Evolutionary conservation across 768 basidiomycete genomes (phyloP).

Genomic region (Kwoniella mangroviensis): DNA sequence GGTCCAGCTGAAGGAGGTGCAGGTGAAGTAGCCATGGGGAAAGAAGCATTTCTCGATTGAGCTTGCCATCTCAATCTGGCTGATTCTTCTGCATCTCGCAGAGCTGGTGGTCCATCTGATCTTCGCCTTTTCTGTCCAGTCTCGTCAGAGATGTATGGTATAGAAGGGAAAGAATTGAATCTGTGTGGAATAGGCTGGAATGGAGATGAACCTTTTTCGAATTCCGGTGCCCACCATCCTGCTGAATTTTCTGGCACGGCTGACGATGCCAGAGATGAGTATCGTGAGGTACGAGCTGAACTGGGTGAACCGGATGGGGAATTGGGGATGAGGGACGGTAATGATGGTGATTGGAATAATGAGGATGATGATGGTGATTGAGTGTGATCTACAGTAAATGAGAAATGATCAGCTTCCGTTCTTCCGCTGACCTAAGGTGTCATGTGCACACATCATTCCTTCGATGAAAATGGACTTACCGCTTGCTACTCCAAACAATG

Average conservation of each 20-base stretch:
- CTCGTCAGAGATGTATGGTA: constrained; percentile 27
- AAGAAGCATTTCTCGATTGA: constrained; percentile 47
- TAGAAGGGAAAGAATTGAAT: constrained; percentile 29
- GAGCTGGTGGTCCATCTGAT: constrained; percentile 39
- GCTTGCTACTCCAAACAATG: constrained; percentile 42
- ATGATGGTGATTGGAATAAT: constrained; percentile 33
- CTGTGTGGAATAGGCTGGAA: constrained; percentile 15
- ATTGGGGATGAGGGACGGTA: constrained; percentile 39
- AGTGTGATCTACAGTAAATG: constrained; percentile 11
- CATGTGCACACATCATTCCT: not conserved
- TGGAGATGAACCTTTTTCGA: constrained; percentile 20
- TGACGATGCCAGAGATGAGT: constrained; percentile 42
- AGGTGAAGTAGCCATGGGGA: constrained; percentile 24
- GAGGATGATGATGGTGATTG: constrained; percentile 27
- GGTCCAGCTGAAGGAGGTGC: constrained; percentile 8
- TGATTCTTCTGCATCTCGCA: constrained; percentile 41
- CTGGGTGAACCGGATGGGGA: constrained; percentile 47
- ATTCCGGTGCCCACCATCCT: constrained; percentile 52
- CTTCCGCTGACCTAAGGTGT: not conserved
- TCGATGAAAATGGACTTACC: constrained; percentile 27
- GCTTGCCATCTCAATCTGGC: constrained; percentile 47
- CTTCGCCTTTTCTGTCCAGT: constrained; percentile 41
- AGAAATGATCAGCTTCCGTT: not conserved
- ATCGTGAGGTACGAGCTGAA: constrained; percentile 41
- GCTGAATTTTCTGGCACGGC: constrained; percentile 19